Percentiles rank a stretch among this genome's conserved stretches.
Evolutionary conservation across 2,329 filamentous ascomycete species (phyloP).

Genomic region (Emmonsiellopsis sp.): DNA sequence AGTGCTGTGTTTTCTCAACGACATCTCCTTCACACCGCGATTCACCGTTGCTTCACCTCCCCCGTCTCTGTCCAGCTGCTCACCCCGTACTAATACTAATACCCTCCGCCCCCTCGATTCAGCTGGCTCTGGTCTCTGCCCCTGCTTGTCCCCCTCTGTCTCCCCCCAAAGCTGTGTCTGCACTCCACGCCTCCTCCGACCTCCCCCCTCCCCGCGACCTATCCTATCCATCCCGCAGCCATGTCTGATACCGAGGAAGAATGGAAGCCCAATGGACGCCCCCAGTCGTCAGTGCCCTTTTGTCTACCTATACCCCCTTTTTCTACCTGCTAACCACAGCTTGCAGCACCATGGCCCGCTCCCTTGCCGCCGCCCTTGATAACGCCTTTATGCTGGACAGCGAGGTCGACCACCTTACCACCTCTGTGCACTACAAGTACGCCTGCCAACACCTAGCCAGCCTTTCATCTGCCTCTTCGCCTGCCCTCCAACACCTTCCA

Average conservation of each 20-base stretch:
- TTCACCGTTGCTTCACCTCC: background rate
- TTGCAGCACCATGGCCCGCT: constrained; percentile 70
- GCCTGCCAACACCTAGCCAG: constrained; percentile 18
- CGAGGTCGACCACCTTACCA: constrained; percentile 62
- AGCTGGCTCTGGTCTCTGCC: constrained; percentile 22
- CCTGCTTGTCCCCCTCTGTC: constrained; percentile 1
- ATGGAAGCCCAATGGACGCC: constrained; percentile 72
- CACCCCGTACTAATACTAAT: background rate
- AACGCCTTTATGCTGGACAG: constrained; percentile 83
- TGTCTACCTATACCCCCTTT: constrained; percentile 3
- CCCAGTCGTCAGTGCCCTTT: constrained; percentile 57
- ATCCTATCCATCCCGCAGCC: constrained; percentile 9
- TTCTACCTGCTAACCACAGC: constrained; percentile 15
- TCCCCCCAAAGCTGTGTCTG: background rate
- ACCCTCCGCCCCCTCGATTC: constrained; percentile 10
- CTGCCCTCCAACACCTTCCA: background rate
- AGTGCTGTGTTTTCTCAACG: background rate
- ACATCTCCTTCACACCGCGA: background rate
- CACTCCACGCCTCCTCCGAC: constrained; percentile 1
- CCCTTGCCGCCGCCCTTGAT: constrained; percentile 77
- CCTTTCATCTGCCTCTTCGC: constrained; percentile 10
- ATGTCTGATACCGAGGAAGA: constrained; percentile 60
- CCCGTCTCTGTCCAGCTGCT: background rate
- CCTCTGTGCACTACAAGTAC: constrained; percentile 74
- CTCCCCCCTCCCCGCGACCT: constrained; percentile 3